phyloP scores from a whole-genome alignment of 225 moss, liverwort and hornwort species.

The Polytrichum commune region DNA sequence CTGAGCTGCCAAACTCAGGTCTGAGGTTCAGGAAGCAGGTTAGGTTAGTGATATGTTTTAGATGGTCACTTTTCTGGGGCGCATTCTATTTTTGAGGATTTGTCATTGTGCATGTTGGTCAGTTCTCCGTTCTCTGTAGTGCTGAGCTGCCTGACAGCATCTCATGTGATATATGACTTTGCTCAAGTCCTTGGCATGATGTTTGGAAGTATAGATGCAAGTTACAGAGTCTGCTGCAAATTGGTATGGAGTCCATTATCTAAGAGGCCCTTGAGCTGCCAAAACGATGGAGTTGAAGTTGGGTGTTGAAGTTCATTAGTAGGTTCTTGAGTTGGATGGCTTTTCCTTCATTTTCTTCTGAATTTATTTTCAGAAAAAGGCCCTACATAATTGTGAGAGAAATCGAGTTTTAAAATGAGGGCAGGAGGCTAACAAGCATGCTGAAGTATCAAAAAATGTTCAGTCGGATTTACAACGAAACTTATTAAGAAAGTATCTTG shows the following conservation, averaged over 20 bases:
- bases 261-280: neutral
- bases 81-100: too few species aligned
- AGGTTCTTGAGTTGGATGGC: neutral
- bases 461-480: too few species aligned
- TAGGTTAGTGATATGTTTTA: neutral
- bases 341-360: too few species aligned
- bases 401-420: too few species aligned
- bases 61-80: too few species aligned
- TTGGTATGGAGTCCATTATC: neutral
- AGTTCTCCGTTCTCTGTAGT: neutral
- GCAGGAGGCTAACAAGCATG: too few species aligned
- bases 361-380: too few species aligned
- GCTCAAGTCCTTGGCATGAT: neutral
- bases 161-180: constrained; percentile 5
- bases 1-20: neutral
- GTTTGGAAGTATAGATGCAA: neutral
- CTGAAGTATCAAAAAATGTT: too few species aligned
- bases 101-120: too few species aligned
- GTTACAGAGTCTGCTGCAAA: neutral
- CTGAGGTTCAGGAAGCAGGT: neutral
- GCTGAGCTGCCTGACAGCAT: neutral
- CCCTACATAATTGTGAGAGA: too few species aligned
- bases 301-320: neutral
- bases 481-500: too few species aligned
- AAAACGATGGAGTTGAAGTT: neutral